Evolutionary conservation across 441 rosid species (phyloP), one percentile per base, ranked within the genome.

Genomic region (Populus hybrid): DNA sequence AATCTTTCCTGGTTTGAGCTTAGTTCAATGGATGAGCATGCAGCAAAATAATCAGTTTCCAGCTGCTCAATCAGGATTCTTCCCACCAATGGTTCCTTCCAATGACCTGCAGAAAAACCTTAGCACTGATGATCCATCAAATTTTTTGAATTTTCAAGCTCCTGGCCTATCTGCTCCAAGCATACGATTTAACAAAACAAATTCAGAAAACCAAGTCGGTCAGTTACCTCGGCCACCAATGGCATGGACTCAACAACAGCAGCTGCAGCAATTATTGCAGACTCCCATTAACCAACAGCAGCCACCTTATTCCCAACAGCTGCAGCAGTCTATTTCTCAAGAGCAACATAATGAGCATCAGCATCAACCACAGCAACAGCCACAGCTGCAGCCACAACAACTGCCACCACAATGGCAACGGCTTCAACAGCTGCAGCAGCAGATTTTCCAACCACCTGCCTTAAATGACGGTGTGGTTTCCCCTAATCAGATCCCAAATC

Each of bases 11-110:
- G 95, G 97, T 78, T 84, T 95, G 85, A 95, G 96, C 86, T 88
- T 95, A 80, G 96, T 91, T 77, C 99, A 93, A 86, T 95, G 99
- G 99, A 95, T 95, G 99, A 92, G 89, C 85, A 92, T 95, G 99
- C 99, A 95, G 84, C 98, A 92, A 79, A 91, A 86, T 82, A 88
- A 91, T 82, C 95, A 89, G 81, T 81, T 88, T 71, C 89, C 92
- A 78, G 85, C 87, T 79, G 83, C 93, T 79, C 97, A 91, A 78
- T 75, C 93, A 12, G 94, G 97, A 79, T 85, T 87, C 81, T 86
- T 91, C 75, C 94, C 97, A 3, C 72, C 95, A 9, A 87, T 90
- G 90, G 81, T 89, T 77, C 83, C 94, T 78, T 85, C 94, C 36
- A 75, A 78, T 66, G 87, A 82, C 11, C 26, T 89, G 83, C 93